A percentile compares a stretch with the other conserved stretches of the same genome.
Evolutionary conservation across 352 stramenopile species (phyloP).

Genomic region (Globisporangium recalcitrans): DNA sequence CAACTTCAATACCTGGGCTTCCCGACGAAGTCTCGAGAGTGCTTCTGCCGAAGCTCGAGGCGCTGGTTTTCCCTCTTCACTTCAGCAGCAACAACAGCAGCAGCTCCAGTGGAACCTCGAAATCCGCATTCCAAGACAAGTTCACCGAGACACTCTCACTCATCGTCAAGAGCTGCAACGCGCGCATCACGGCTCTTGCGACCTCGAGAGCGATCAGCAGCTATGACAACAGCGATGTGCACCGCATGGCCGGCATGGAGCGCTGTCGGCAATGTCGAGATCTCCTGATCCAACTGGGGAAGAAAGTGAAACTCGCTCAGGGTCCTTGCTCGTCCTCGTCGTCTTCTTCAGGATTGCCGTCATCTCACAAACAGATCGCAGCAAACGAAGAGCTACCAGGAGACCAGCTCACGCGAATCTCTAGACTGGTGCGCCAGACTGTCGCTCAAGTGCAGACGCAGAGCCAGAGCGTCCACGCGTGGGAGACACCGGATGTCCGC

Average conservation of each 20-base stretch:
- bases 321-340: background rate
- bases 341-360: background rate
- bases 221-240: constrained; percentile 12
- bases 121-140: constrained; percentile 1
- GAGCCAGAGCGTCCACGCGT: constrained; percentile 29
- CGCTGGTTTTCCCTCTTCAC: constrained; percentile 6
- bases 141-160: constrained; percentile 16
- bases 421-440: constrained; percentile 16
- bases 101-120: background rate
- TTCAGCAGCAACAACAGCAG: constrained; percentile 9
- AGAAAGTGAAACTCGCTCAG: constrained; percentile 25
- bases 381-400: constrained; percentile 4
- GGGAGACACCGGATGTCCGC: constrained; percentile 39
- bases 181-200: constrained; percentile 26
- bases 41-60: constrained; percentile 15
- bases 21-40: constrained; percentile 13
- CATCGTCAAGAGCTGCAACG: constrained; percentile 35
- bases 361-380: too few species aligned
- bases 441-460: constrained; percentile 23
- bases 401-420: constrained; percentile 10
- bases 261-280: constrained; percentile 39
- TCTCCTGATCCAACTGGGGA: constrained; percentile 37
- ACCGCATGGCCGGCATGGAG: constrained; percentile 26
- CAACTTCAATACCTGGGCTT: constrained; percentile 20
- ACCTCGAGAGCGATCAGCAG: constrained; percentile 7